Conservation (phyloP, 2,329 filamentous ascomycete genomes). For the Aspergillus glaucus region DNA sequence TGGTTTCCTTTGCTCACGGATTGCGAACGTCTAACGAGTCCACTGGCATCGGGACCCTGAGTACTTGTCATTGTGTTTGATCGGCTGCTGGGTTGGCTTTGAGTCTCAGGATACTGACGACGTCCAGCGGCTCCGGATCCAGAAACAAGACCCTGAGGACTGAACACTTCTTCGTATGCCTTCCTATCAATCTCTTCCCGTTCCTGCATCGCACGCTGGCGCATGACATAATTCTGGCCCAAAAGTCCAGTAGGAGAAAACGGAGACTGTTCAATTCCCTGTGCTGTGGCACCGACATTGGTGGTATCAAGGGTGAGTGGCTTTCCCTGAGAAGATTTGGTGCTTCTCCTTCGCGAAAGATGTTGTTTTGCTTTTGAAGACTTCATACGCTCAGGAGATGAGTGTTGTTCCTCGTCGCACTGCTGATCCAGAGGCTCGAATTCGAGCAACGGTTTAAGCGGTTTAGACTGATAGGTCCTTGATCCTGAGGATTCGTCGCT, state of each 20-base stretch:
- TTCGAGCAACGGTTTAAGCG: constrained; percentile 63
- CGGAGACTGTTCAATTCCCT: constrained; percentile 19
- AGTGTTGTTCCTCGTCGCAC: constrained; percentile 22
- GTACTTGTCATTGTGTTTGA: constrained; percentile 28
- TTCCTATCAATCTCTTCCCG: constrained; percentile 32
- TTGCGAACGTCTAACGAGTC: constrained; percentile 39
- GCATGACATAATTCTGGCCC: constrained; percentile 35
- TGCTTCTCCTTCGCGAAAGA: constrained; percentile 22
- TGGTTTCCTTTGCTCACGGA: constrained; percentile 38
- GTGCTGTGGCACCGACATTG: constrained; percentile 7
- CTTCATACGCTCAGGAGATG: constrained; percentile 12
- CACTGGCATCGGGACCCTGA: constrained; percentile 16
- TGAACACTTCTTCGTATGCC: constrained; percentile 42
- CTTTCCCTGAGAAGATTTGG: constrained; percentile 23
- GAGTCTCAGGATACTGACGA: constrained; percentile 15
- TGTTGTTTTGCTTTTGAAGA: constrained; percentile 15
- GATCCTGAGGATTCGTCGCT: constrained; percentile 26
- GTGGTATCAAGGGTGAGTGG: constrained; percentile 20
- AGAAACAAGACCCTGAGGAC: constrained; percentile 48
- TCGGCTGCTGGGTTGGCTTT: constrained; percentile 19
- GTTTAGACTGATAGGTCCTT: constrained; percentile 20
- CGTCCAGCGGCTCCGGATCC: constrained; percentile 36
- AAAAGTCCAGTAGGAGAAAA: constrained; percentile 34
- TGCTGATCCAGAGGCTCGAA: constrained; percentile 41
- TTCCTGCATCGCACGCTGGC: constrained; percentile 35